phyloP scores from a whole-genome alignment of 495 filamentous ascomycete species.

The Penicillium angulare region DNA sequence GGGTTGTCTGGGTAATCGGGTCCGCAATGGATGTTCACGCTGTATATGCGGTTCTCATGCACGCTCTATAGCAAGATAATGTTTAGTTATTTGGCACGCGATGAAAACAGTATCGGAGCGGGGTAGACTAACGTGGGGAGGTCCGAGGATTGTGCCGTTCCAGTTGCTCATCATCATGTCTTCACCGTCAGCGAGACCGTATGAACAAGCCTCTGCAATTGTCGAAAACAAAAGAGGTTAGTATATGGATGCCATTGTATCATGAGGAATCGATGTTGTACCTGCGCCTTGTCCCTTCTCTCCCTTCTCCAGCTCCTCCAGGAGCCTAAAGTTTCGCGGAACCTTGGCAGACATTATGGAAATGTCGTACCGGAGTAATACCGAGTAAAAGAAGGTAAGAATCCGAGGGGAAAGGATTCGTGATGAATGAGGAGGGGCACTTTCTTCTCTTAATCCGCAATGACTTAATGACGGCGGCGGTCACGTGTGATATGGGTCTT shows the following conservation, averaged over 20 bases:
- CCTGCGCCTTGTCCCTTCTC: slow-evolving; percentile 96
- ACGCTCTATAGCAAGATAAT: slow-evolving; percentile 61
- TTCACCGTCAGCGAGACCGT: slow-evolving; percentile 90
- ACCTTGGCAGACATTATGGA: slow-evolving; percentile 74
- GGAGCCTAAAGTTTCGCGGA: slow-evolving; percentile 89
- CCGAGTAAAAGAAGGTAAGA: slow-evolving; percentile 2
- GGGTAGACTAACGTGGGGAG: slow-evolving; percentile 75
- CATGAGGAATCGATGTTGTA: slow-evolving; percentile 29
- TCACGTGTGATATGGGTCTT: slow-evolving; percentile 38
- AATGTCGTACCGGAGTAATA: neutral
- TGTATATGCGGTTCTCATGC: slow-evolving; percentile 98
- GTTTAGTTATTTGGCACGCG: neutral
- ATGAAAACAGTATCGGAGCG: neutral
- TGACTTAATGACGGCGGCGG: neutral
- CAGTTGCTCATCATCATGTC: slow-evolving; percentile 98
- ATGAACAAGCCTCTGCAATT: slow-evolving; percentile 85
- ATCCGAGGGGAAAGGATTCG: slow-evolving; percentile 8
- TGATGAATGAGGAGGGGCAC: slow-evolving; percentile 23
- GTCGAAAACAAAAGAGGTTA: slow-evolving; percentile 12
- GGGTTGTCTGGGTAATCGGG: slow-evolving; percentile 84
- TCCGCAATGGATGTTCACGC: slow-evolving; percentile 94
- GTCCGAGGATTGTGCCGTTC: slow-evolving; percentile 96
- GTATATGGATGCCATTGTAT: neutral
- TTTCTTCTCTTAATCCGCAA: slow-evolving; percentile 21
- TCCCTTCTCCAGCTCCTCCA: slow-evolving; percentile 98